phyloP scores from a whole-genome alignment of 2,329 filamentous ascomycete species.

The Zopfia rhizophila region DNA sequence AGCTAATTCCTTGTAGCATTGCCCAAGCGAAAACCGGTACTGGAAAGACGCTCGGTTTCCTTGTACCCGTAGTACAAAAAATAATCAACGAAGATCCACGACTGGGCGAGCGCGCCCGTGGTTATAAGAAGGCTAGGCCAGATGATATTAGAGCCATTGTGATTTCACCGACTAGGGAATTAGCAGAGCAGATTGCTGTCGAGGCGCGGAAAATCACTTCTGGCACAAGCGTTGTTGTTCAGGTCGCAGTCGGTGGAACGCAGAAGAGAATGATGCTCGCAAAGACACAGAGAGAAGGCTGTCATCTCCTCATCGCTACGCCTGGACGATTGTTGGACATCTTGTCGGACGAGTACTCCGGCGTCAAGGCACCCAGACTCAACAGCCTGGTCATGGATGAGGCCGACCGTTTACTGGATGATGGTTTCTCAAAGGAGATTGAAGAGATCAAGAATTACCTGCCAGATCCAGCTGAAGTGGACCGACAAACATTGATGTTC shows the following conservation, averaged over 20 bases:
- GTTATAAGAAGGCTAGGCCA: conserved; percentile 54
- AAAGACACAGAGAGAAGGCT: conserved; percentile 77
- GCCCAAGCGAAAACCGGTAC: conserved; percentile 98
- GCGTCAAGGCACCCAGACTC: conserved; percentile 71
- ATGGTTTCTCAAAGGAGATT: conserved; percentile 63
- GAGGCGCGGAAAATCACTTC: conserved; percentile 77
- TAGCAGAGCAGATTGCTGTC: conserved; percentile 71
- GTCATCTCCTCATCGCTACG: conserved; percentile 89
- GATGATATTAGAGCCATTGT: conserved; percentile 69
- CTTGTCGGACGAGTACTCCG: conserved; percentile 71
- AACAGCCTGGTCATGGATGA: conserved; percentile 72
- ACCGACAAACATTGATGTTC: conserved; percentile 92
- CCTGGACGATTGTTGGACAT: conserved; percentile 89
- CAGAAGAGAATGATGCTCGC: conserved; percentile 75
- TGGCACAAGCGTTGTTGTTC: conserved; percentile 74
- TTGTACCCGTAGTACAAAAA: conserved; percentile 84
- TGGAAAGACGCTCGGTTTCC: conserved; percentile 94
- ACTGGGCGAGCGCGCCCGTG: conserved; percentile 62
- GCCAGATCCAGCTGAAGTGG: conserved; percentile 69
- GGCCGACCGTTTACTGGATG: conserved; percentile 73
- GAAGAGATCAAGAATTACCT: conserved; percentile 62
- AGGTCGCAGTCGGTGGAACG: conserved; percentile 91
- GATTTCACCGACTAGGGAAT: conserved; percentile 71
- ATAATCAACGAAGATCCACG: conserved; percentile 73
- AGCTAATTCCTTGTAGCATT: conserved; percentile 56